Base-by-base conservation (phyloP, 139 green algal genomes). In the Auxenochlorella protothecoides region DNA sequence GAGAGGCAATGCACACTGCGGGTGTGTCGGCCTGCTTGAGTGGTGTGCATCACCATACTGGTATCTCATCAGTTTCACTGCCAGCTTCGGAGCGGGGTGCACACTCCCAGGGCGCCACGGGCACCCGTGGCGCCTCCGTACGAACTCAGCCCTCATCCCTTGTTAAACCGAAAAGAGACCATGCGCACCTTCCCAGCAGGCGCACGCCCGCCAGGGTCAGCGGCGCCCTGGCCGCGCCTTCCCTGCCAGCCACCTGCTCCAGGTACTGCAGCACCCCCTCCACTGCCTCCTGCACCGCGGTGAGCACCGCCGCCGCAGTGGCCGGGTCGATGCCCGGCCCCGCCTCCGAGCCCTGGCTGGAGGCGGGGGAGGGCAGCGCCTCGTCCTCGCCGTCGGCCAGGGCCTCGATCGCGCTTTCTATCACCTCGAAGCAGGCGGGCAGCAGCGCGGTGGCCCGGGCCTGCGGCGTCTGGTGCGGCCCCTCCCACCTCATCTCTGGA, bases 201-300 rank as follows among this genome's bases (percentile, higher is more conserved):
- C 10, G 15, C 63, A 67, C 14, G 15, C 63, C 7, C 63, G 7
- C 15, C 7, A 7, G 63, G 27, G 63, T 44, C 63, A 12, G 4
- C 10, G 6, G 10, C 57, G 6, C 10, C 60, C 53, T 15, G 52
- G 15, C 3, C 51, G 12, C 72, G 44, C 44, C 72, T 5, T 63
- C 63, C 12, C 14, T 27, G 16, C 72, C 53, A 11, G 53, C 7
- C 14, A 13, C 52, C 65, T 80, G 64, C 65, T 89, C 83, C 59
- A 89, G 73, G 72, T 80, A 88, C 69, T 87, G 78, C 68, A 89
- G 75, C 13, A 89, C 53, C 6, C 70, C 77, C 5, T 87, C 85
- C n/a, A 66, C 62, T 0, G 71, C 68, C n/a, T 73, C 60, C 53
- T 78, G 54, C 14, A 87, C 64, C 27, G 27, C 27, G 27, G 27